Evolutionary conservation across 1,139 yeast species (phyloP).

Genomic region (Yamadazyma spencermartinsiae): DNA sequence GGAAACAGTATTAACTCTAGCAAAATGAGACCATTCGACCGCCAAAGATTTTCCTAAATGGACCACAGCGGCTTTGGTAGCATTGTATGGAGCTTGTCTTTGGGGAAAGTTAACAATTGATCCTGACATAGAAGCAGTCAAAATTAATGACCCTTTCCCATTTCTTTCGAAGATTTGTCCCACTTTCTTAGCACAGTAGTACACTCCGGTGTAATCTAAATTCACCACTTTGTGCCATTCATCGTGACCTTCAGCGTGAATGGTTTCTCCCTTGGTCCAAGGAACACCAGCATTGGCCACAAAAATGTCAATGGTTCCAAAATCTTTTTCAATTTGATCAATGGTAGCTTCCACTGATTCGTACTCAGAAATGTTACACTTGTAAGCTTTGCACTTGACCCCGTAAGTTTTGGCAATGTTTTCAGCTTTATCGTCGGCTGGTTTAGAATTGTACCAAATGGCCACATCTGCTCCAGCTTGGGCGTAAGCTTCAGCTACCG

Average conservation of each 20-base stretch:
- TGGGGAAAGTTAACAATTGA: conserved; percentile 82
- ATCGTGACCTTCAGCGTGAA: conserved; percentile 55
- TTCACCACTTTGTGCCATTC: conserved; percentile 68
- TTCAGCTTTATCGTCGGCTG: conserved; percentile 60
- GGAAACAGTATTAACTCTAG: conserved; percentile 74
- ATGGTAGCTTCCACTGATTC: conserved; percentile 60
- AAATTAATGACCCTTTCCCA: conserved; percentile 68
- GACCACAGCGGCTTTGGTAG: conserved; percentile 83
- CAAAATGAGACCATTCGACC: conserved; percentile 80
- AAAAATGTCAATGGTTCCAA: conserved; percentile 75
- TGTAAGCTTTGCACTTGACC: conserved; percentile 68
- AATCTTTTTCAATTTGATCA: conserved; percentile 62
- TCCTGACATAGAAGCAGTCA: conserved; percentile 87
- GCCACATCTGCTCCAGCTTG: conserved; percentile 93
- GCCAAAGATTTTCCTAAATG: conserved; percentile 79
- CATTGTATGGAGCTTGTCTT: conserved; percentile 81
- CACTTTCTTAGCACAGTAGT: conserved; percentile 67
- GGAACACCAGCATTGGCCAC: conserved; percentile 93
- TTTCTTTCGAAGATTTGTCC: conserved; percentile 73
- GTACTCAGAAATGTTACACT: conserved; percentile 64
- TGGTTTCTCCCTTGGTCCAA: conserved; percentile 73
- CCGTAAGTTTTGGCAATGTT: conserved; percentile 61
- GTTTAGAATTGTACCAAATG: conserved; percentile 63
- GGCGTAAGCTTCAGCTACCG: conserved; percentile 82
- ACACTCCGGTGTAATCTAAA: conserved; percentile 74